These are phyloP conservation scores for Adansonia gregorii DNA, from an alignment of 441 rosid species.

Conservation along the genomic window DNA sequence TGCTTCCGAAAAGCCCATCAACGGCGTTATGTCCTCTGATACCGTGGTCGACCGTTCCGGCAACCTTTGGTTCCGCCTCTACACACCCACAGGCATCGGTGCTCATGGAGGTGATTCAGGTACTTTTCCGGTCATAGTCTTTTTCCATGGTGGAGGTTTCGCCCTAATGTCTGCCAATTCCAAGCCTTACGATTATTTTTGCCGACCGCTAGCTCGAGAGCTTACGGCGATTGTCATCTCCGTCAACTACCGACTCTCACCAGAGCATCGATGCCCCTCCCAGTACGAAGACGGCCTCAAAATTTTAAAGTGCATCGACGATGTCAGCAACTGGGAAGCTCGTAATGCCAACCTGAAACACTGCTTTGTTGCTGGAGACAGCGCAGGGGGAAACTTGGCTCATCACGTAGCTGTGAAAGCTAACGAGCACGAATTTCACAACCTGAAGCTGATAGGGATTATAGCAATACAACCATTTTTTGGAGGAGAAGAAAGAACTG, in stretches of 20 bases:
- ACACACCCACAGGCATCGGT: background rate
- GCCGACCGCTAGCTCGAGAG: constrained; percentile 22
- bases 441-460: background rate
- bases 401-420: background rate
- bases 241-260: constrained; percentile 37
- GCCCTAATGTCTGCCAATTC: constrained; percentile 25
- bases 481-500: constrained; percentile 6
- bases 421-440: background rate
- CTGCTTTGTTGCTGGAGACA: constrained; percentile 34
- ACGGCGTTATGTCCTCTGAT: constrained; percentile 23
- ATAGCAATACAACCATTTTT: constrained; percentile 7
- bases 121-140: constrained; percentile 29
- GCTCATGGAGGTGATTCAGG: background rate
- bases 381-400: constrained; percentile 3
- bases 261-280: constrained; percentile 32
- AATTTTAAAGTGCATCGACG: constrained; percentile 30
- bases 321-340: background rate
- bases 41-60: constrained; percentile 16
- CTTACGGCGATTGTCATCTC: constrained; percentile 28
- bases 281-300: constrained; percentile 39
- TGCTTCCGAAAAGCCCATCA: background rate
- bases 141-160: constrained; percentile 41
- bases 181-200: constrained; percentile 18
- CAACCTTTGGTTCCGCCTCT: constrained; percentile 32
- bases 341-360: background rate